Conservation (phyloP, 2,329 filamentous ascomycete species). For the Arthrobotrys entomopaga region DNA sequence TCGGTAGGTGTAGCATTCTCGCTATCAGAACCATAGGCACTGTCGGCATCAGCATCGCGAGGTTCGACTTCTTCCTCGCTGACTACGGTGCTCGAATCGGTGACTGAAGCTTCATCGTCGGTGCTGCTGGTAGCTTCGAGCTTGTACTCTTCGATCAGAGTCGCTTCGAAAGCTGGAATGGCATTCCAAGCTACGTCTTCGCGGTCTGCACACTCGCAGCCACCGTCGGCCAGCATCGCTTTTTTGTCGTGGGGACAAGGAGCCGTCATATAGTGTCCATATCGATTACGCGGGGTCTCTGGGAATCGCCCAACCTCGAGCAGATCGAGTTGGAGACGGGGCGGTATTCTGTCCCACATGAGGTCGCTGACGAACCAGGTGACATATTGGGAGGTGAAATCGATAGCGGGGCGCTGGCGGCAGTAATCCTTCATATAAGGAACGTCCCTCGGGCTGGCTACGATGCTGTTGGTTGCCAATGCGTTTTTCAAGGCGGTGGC, state of each 20-base stretch:
- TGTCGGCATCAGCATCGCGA: slow-evolving; percentile 49
- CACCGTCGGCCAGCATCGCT: slow-evolving; percentile 47
- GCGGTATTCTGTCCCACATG: slow-evolving; percentile 52
- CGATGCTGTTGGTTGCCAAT: slow-evolving; percentile 43
- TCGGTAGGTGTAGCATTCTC: slow-evolving; percentile 28
- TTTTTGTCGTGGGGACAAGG: slow-evolving; percentile 43
- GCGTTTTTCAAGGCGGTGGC: slow-evolving; percentile 52
- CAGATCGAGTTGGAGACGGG: slow-evolving; percentile 53
- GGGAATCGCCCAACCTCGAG: slow-evolving; percentile 53
- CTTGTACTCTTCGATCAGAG: slow-evolving; percentile 44
- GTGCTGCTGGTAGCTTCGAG: slow-evolving; percentile 41
- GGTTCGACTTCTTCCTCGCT: slow-evolving; percentile 52
- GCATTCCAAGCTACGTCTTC: slow-evolving; percentile 51
- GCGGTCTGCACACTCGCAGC: slow-evolving; percentile 53
- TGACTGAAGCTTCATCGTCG: slow-evolving; percentile 48
- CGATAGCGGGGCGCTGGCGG: slow-evolving; percentile 41
- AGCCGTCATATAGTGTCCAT: slow-evolving; percentile 36
- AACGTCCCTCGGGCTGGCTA: slow-evolving; percentile 48
- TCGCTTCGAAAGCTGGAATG: slow-evolving; percentile 44
- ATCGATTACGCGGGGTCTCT: slow-evolving; percentile 53
- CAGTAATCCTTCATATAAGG: slow-evolving; percentile 53
- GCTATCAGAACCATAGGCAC: slow-evolving; percentile 50
- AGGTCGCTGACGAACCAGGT: slow-evolving; percentile 50
- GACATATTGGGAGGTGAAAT: slow-evolving; percentile 44
- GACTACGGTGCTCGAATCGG: slow-evolving; percentile 44